Evolutionary conservation across 768 basidiomycete genomes (phyloP).

Genomic region (Agaricus subrufescens): DNA sequence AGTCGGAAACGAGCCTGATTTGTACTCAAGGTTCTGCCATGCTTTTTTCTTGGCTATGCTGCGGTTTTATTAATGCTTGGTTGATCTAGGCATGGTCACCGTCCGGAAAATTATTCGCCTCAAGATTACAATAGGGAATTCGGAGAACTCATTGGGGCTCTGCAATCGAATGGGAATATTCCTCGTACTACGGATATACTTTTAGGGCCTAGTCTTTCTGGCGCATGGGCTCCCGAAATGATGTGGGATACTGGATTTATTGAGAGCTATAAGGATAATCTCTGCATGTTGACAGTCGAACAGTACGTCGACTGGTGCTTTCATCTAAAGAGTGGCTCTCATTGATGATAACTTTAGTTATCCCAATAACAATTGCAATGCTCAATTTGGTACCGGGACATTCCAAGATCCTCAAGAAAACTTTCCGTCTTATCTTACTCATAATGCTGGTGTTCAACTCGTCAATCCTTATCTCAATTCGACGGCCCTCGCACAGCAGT

Average conservation of each 20-base stretch:
- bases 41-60: constrained; percentile 1
- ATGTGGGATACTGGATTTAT: constrained; percentile 51
- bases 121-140: constrained; percentile 47
- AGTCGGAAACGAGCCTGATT: constrained; percentile 77
- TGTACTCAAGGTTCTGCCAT: constrained; percentile 40
- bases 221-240: constrained; percentile 41
- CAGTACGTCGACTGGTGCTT: constrained; percentile 32
- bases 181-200: constrained; percentile 32
- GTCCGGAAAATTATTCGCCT: constrained; percentile 19
- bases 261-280: constrained; percentile 31
- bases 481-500: constrained; percentile 36
- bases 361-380: constrained; percentile 55
- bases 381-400: constrained; percentile 38
- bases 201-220: constrained; percentile 60
- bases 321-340: neutral
- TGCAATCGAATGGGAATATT: constrained; percentile 30
- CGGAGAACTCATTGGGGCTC: constrained; percentile 32
- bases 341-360: constrained; percentile 20
- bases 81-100: constrained; percentile 14
- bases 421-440: constrained; percentile 56
- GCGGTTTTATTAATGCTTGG: constrained; percentile 3
- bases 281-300: constrained; percentile 50
- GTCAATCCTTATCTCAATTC: constrained; percentile 50
- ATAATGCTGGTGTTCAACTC: constrained; percentile 45
- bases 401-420: constrained; percentile 35